Conservation (phyloP, 164 flowering plant species). For the Macadamia tetraphylla region DNA sequence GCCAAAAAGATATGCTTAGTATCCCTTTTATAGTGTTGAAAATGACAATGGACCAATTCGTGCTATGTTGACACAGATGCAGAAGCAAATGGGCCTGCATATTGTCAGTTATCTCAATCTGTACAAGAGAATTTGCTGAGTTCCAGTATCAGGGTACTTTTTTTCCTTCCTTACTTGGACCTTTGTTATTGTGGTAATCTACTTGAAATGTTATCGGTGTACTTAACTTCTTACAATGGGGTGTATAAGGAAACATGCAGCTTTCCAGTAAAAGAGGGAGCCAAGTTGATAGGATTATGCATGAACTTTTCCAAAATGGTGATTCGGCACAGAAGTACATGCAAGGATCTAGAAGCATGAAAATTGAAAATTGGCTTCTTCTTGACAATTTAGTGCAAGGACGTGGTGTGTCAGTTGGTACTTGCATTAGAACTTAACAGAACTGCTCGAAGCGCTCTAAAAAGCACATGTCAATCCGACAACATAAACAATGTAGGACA, state of each 20-base stretch:
- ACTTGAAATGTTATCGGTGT: background rate
- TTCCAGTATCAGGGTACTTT: slow-evolving; percentile 29
- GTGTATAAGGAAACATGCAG: slow-evolving; percentile 26
- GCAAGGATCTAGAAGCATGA: slow-evolving; percentile 60
- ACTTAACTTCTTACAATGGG: slow-evolving; percentile 3
- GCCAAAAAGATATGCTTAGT: background rate
- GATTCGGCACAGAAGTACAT: slow-evolving; percentile 71
- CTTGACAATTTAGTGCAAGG: slow-evolving; percentile 63
- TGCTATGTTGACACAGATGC: slow-evolving; percentile 28
- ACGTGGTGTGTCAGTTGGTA: slow-evolving; percentile 19
- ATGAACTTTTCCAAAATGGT: slow-evolving; percentile 64
- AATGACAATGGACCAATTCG: background rate
- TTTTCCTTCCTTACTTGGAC: background rate
- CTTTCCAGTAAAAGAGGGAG: slow-evolving; percentile 28
- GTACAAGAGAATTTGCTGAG: slow-evolving; percentile 52
- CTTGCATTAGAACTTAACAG: slow-evolving; percentile 30
- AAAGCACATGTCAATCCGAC: slow-evolving; percentile 65
- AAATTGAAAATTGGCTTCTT: slow-evolving; percentile 60
- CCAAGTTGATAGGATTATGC: slow-evolving; percentile 39
- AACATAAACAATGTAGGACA: slow-evolving; percentile 51
- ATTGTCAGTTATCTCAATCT: slow-evolving; percentile 44
- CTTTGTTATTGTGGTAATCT: background rate
- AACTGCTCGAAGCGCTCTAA: slow-evolving; percentile 62
- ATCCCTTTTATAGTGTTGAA: background rate
- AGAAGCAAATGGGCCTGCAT: slow-evolving; percentile 40